Evolutionary conservation across 1,284 basidiomycete species (phyloP), one percentile per base, ranked within the genome.

Genomic region (Exobasidium rhododendri): DNA sequence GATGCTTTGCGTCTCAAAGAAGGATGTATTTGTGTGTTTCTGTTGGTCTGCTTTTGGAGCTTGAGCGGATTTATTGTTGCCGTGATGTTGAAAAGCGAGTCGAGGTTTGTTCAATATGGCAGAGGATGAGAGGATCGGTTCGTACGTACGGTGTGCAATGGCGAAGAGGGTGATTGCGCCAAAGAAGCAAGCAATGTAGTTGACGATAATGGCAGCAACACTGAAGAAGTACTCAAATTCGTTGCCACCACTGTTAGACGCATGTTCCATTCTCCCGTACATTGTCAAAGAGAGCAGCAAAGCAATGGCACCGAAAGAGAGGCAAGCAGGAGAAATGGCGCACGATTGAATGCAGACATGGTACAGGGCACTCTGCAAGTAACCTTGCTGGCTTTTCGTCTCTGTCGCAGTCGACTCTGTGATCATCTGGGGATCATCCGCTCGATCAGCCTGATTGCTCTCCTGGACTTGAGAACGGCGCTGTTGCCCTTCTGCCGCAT

Each of bases 321-420:
- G 17, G 28, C 52, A 55, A 31, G 52, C 52, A 17, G 52, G 52
- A 20, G 20, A 32, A 31, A 55, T 32, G 28, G 52, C 52, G 29
- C n/a, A 6, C 13, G 26, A 13, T 55, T 55, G 52, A 31, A 55
- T 55, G 22, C 29, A 55, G 29, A 32, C 20, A 55, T 55, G 52
- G 28, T 26, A 2, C 4, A 40, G 35, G n/a, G 52, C 47, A 20
- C 10, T 20, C 14, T 31, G 7, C 7, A 50, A 20, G 14, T 7
- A 24, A 7, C 10, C 22, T 7, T 31, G 22, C 20, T 50, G 22
- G 20, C 24, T 50, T 7, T 24, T 50, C 10, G 47, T 14, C 7
- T 7, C 7, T 24, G 7, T 50, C 10, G 47, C 10, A 10, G 47
- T 50, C 7, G 47, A 7, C 10, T 14, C 20, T 10, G 29, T 14